A percentile compares a stretch with the other conserved stretches of the same genome.
These are phyloP conservation scores for Sporodiniella umbellata DNA, from an alignment of 371 early-diverging fungal species.

Conservation along the genomic window DNA sequence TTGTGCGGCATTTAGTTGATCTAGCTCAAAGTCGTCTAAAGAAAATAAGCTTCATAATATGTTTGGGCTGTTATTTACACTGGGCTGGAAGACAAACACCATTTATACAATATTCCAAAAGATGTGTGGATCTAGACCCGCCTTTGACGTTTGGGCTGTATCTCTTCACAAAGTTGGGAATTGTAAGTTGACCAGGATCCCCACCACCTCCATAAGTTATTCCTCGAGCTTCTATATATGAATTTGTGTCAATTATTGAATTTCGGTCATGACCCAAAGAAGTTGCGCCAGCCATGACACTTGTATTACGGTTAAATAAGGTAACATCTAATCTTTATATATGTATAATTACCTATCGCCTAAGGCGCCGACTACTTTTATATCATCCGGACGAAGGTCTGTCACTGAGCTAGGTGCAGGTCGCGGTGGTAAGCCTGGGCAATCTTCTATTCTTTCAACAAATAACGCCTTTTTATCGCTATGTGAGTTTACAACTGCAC, in stretches of 20 bases:
- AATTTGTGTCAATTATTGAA: not conserved
- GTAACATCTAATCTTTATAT: too few relatives aligned
- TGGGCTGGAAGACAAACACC: not conserved
- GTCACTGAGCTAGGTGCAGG: constrained; percentile 1
- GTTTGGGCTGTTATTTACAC: not conserved
- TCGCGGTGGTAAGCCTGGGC: constrained; percentile 7
- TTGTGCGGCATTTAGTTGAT: constrained; percentile 33
- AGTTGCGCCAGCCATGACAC: constrained; percentile 18
- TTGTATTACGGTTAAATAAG: not conserved
- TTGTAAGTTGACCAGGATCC: constrained; percentile 24
- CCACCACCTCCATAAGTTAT: constrained; percentile 38
- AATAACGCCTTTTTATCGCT: too few relatives aligned
- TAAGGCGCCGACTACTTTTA: constrained; percentile 10
- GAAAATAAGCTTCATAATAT: not conserved
- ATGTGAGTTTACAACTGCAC: too few relatives aligned
- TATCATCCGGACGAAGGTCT: constrained; percentile 15
- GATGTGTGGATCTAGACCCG: constrained; percentile 24
- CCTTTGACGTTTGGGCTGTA: constrained; percentile 25
- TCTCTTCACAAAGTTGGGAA: constrained; percentile 30
- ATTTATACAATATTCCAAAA: constrained; percentile 19
- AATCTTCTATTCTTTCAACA: constrained; percentile 10
- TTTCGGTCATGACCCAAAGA: not conserved
- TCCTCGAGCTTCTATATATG: constrained; percentile 29
- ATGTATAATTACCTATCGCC: constrained; percentile 16
- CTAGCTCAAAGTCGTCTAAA: constrained; percentile 15